phyloP scores from a whole-genome alignment of 2,329 filamentous ascomycete species.

The Ophiostoma populinum region DNA sequence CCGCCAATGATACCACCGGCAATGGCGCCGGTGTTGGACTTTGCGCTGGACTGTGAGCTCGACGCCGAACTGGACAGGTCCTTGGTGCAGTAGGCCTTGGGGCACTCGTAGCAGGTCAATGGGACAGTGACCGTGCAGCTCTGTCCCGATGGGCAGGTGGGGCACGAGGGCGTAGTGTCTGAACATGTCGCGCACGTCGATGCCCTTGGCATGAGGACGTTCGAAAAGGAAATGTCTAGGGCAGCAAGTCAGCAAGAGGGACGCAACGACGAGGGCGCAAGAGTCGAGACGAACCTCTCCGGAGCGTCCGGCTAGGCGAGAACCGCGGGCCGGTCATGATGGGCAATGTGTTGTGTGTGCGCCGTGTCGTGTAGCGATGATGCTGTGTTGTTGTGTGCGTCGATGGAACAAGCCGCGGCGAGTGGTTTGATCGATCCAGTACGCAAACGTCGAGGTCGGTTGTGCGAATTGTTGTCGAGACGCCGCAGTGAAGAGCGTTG shows the following conservation, averaged over 20 bases:
- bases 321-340: neutral
- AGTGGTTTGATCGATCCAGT: no score
- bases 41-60: conserved; percentile 17
- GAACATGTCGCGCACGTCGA: conserved; percentile 29
- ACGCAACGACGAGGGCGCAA: no score
- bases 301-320: neutral
- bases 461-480: no score
- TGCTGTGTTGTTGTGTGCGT: no score
- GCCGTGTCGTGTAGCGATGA: no score
- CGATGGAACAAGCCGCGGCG: no score
- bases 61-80: conserved; percentile 12
- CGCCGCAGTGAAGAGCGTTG: no score
- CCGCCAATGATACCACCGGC: conserved; percentile 84
- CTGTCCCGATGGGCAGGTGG: conserved; percentile 24
- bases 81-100: conserved; percentile 27
- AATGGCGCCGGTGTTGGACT: conserved; percentile 66
- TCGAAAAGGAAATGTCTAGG: no score
- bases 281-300: neutral
- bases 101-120: conserved; percentile 28
- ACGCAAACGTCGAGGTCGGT: no score
- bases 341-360: no score
- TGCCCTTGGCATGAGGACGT: conserved; percentile 22
- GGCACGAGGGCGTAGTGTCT: conserved; percentile 25
- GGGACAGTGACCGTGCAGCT: conserved; percentile 29
- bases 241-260: no score